phyloP scores from a whole-genome alignment of 306 rosid species.

The Delonix regia region DNA sequence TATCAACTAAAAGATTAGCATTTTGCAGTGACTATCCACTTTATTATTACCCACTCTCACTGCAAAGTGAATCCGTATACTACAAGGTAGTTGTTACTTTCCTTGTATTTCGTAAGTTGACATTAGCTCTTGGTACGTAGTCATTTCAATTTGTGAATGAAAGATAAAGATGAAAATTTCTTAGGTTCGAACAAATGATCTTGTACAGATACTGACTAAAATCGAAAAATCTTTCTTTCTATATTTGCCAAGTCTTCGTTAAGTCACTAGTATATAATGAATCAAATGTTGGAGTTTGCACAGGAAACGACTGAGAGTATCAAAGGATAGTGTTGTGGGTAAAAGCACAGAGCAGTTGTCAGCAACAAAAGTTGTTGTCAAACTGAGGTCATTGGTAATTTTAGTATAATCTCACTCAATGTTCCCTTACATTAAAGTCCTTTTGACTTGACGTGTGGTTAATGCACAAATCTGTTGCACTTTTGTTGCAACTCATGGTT shows the following conservation, averaged over 20 bases:
- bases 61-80: slow-evolving; percentile 44
- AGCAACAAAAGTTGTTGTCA: too few relatives aligned
- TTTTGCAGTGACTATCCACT: slow-evolving; percentile 78
- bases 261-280: not conserved
- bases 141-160: not conserved
- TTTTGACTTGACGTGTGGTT: too few relatives aligned
- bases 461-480: too few relatives aligned
- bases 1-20: slow-evolving; percentile 66
- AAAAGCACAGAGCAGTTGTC: too few relatives aligned
- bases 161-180: not conserved
- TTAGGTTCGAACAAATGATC: not conserved
- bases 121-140: not conserved
- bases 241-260: not conserved
- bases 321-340: too few relatives aligned
- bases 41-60: slow-evolving; percentile 47
- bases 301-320: too few relatives aligned
- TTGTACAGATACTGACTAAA: not conserved
- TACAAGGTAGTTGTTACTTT: slow-evolving; percentile 62
- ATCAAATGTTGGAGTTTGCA: not conserved
- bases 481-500: too few relatives aligned
- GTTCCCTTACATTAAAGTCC: too few relatives aligned
- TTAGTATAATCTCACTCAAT: too few relatives aligned
- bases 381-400: too few relatives aligned
- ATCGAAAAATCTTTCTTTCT: not conserved
- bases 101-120: not conserved